These are phyloP conservation scores for Colletotrichum limetticola DNA, from an alignment of 2,329 filamentous ascomycete species.

Conservation along the genomic window DNA sequence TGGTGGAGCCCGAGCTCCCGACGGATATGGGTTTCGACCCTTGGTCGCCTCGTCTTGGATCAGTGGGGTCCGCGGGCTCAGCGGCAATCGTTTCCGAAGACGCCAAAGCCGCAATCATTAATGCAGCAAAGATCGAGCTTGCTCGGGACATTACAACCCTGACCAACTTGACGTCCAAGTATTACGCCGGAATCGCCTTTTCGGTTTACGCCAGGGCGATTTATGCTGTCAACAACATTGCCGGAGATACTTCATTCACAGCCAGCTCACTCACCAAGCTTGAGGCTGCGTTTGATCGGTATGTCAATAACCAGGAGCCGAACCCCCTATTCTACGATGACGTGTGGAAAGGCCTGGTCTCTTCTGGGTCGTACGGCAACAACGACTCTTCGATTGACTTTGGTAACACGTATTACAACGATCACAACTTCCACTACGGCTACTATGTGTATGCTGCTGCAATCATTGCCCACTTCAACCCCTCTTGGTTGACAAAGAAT, in stretches of 20 bases:
- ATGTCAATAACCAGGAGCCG: constrained; percentile 69
- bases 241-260: constrained; percentile 63
- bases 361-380: constrained; percentile 71
- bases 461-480: constrained; percentile 78
- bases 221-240: constrained; percentile 66
- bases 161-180: constrained; percentile 80
- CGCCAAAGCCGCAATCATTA: constrained; percentile 63
- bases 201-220: constrained; percentile 76
- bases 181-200: constrained; percentile 81
- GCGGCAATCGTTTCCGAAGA: constrained; percentile 53
- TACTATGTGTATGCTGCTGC: constrained; percentile 86
- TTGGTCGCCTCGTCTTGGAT: constrained; percentile 43
- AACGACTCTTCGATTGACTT: constrained; percentile 77
- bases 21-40: constrained; percentile 70
- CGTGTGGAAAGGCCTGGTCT: constrained; percentile 78
- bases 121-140: constrained; percentile 71
- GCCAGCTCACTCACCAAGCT: constrained; percentile 63
- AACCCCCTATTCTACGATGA: constrained; percentile 66
- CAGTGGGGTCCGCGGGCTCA: constrained; percentile 67
- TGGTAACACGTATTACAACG: constrained; percentile 80
- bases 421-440: constrained; percentile 74
- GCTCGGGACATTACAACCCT: constrained; percentile 73
- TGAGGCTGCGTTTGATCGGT: constrained; percentile 68
- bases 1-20: constrained; percentile 75
- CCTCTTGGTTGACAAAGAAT: constrained; percentile 73